Conservation (phyloP, 2,329 filamentous ascomycete species). For the Aspergillus thermomutatus region DNA sequence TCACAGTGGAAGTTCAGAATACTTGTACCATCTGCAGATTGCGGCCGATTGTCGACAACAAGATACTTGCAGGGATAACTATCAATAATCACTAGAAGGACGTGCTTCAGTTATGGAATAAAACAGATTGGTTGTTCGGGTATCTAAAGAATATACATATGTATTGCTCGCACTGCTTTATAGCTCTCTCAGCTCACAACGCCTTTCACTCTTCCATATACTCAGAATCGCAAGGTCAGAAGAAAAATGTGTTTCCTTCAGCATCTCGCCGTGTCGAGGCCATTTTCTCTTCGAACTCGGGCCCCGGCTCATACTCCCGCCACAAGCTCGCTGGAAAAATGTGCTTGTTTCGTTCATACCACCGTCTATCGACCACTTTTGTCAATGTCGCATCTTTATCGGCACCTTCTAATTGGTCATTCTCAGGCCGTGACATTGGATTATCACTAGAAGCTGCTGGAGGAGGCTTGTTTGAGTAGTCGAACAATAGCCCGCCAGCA, state of each 20-base stretch:
- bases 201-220: constrained; percentile 10
- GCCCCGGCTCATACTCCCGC: constrained; percentile 90
- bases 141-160: constrained; percentile 12
- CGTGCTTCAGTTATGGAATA: not conserved
- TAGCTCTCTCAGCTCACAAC: constrained; percentile 2
- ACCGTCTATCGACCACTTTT: constrained; percentile 91
- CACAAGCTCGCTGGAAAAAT: constrained; percentile 95
- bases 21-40: not conserved
- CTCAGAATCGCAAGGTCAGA: constrained; percentile 33
- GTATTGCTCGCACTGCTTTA: constrained; percentile 5
- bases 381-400: constrained; percentile 75
- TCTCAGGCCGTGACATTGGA: constrained; percentile 44
- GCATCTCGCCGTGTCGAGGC: constrained; percentile 74
- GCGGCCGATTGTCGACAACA: not conserved
- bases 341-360: constrained; percentile 98
- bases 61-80: not conserved
- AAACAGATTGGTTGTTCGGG: not conserved
- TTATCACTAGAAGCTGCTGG: constrained; percentile 34
- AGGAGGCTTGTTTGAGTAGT: constrained; percentile 58
- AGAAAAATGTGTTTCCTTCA: constrained; percentile 92
- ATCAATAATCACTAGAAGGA: constrained; percentile 4
- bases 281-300: constrained; percentile 65
- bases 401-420: constrained; percentile 67
- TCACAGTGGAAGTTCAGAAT: not conserved
- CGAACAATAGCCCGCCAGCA: constrained; percentile 74